Percentiles rank a stretch among this genome's conserved stretches.
Evolutionary conservation across 139 green algal genomes (phyloP).

Genomic region (Micractinium sp.): DNA sequence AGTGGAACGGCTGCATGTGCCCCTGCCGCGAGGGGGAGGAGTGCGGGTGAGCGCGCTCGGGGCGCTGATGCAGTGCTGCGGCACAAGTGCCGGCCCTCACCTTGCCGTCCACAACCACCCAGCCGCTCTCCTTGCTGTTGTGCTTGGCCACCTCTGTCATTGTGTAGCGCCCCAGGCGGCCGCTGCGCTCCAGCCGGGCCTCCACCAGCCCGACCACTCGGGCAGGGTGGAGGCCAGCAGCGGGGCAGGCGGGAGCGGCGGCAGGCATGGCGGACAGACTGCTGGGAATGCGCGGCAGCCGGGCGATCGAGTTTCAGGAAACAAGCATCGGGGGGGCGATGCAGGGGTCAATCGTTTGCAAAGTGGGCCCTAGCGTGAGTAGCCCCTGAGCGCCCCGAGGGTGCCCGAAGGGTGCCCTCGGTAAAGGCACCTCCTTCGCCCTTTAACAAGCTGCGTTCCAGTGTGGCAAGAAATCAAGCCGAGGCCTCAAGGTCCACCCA

Average conservation of each 20-base stretch:
- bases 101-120: constrained; percentile 21
- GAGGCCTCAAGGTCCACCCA: too few species aligned
- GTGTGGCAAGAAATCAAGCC: too few species aligned
- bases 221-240: neutral
- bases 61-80: too few species aligned
- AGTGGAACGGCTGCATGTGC: neutral
- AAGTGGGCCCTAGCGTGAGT: too few species aligned
- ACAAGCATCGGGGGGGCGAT: neutral
- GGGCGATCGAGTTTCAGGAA: neutral
- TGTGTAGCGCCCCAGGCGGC: constrained; percentile 11
- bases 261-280: neutral
- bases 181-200: neutral
- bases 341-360: neutral
- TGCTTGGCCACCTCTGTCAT: constrained; percentile 13
- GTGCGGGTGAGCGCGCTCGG: too few species aligned
- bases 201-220: neutral
- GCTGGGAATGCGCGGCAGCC: neutral
- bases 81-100: neutral
- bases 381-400: too few species aligned
- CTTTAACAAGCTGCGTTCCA: too few species aligned
- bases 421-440: too few species aligned
- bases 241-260: neutral
- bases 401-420: too few species aligned
- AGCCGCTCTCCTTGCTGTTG: constrained; percentile 8
- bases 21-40: neutral